These are phyloP conservation scores for Starmerella bombicola DNA, from an alignment of 805 yeast genomes.

Conservation along the genomic window DNA sequence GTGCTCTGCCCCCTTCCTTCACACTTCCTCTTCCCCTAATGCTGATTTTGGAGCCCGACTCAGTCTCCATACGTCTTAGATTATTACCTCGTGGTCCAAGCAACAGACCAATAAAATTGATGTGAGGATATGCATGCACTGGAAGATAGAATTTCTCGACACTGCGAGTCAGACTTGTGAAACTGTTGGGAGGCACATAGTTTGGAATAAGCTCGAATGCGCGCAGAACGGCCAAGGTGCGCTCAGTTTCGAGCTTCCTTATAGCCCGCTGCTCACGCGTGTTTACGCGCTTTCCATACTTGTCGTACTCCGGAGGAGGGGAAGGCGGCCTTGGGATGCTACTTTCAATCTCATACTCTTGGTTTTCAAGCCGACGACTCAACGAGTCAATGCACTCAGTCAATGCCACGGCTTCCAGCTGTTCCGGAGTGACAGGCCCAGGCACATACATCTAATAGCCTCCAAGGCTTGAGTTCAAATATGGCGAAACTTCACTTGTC, in stretches of 20 bases:
- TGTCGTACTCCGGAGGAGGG: constrained; percentile 87
- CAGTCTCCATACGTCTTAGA: constrained; percentile 60
- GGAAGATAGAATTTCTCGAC: constrained; percentile 79
- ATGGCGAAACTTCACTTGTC: too few species aligned
- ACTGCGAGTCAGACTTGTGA: constrained; percentile 55
- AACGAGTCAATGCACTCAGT: constrained; percentile 71
- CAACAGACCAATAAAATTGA: constrained; percentile 81
- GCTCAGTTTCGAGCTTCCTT: constrained; percentile 58
- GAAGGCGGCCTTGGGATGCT: constrained; percentile 58
- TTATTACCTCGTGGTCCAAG: constrained; percentile 96
- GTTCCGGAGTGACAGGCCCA: constrained; percentile 50
- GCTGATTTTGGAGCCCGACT: constrained; percentile 80
- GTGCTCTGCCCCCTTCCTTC: constrained; percentile 52
- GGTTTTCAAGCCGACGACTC: constrained; percentile 37
- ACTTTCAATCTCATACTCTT: constrained; percentile 23
- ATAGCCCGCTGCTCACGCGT: constrained; percentile 62
- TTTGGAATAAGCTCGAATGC: constrained; percentile 63
- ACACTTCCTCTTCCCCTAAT: constrained; percentile 94
- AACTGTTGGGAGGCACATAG: constrained; percentile 69
- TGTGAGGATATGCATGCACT: constrained; percentile 72
- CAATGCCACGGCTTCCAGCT: constrained; percentile 54
- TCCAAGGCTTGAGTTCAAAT: too few species aligned
- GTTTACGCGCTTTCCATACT: constrained; percentile 68
- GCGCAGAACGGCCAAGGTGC: constrained; percentile 63
- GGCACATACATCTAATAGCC: constrained; percentile 11